Evolutionary conservation across 2,329 filamentous ascomycete species (phyloP).

Genomic region (Leptographium lundbergii): DNA sequence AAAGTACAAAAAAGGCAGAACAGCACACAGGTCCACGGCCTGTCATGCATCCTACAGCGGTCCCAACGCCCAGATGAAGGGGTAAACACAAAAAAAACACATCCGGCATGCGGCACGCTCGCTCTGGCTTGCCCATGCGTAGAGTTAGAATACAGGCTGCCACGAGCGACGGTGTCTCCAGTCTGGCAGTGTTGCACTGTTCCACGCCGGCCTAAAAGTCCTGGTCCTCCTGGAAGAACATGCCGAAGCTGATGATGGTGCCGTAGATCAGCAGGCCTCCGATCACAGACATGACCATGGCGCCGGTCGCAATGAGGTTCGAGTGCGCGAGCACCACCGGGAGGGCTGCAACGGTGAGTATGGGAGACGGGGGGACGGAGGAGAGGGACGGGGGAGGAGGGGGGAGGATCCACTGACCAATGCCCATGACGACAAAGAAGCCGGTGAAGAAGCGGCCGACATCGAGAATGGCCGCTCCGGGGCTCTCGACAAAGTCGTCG

Average conservation of each 20-base stretch:
- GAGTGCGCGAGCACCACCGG: conserved; percentile 82
- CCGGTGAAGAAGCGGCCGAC: conserved; percentile 90
- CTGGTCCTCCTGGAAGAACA: conserved; percentile 97
- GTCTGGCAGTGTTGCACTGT: not conserved
- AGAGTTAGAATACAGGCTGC: too few relatives aligned
- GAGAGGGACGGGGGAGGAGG: conserved; percentile 1
- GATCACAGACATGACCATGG: conserved; percentile 90
- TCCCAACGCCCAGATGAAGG: conserved; percentile 9
- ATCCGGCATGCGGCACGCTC: not conserved
- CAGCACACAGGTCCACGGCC: not conserved
- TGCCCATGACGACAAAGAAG: conserved; percentile 93
- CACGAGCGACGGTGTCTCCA: too few relatives aligned
- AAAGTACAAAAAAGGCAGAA: not conserved
- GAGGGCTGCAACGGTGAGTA: conserved; percentile 46
- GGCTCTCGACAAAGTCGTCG: conserved; percentile 87
- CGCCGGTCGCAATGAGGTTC: conserved; percentile 65
- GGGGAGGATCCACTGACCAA: conserved; percentile 51
- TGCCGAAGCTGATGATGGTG: conserved; percentile 93
- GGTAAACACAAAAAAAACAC: not conserved
- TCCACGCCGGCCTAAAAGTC: conserved; percentile 53
- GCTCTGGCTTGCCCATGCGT: too few relatives aligned
- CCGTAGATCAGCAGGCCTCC: conserved; percentile 93
- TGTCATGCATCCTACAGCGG: not conserved
- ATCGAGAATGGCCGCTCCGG: conserved; percentile 75
- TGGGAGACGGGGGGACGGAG: not conserved